Percentiles rank a stretch among this genome's conserved stretches.
These are phyloP conservation scores for Carex scoparia DNA, from an alignment of 176 grass and related monocot species.

Conservation along the genomic window DNA sequence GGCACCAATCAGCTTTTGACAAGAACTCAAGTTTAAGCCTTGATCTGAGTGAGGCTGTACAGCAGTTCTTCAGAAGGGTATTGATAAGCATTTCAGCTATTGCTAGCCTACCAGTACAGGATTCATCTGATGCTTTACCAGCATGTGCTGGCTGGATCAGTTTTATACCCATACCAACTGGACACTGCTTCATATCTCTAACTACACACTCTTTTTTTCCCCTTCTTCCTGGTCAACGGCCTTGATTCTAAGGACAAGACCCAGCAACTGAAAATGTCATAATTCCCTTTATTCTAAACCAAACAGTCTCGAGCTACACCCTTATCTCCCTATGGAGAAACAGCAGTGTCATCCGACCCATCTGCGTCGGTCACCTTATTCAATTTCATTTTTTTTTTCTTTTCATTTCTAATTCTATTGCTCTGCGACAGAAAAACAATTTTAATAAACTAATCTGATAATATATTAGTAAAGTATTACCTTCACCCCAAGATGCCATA, in stretches of 20 bases:
- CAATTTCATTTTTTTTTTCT: background rate
- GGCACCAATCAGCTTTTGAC: background rate
- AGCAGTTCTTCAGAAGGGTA: background rate
- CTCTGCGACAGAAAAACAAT: background rate
- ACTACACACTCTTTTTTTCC: background rate
- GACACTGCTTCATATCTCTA: background rate
- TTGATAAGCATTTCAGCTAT: background rate
- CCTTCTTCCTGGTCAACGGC: background rate
- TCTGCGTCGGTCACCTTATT: background rate
- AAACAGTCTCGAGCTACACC: background rate
- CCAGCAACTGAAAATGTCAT: background rate
- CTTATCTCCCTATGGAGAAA: background rate
- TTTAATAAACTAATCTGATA: background rate
- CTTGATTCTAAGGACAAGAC: background rate
- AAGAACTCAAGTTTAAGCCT: background rate
- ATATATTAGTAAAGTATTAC: conserved; percentile 26
- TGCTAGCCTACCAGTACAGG: background rate
- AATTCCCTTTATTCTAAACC: background rate
- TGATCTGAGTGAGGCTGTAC: background rate
- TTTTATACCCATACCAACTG: background rate
- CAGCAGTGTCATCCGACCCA: background rate
- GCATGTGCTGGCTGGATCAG: background rate
- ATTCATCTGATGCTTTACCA: background rate
- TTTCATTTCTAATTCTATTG: background rate
- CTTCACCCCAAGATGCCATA: conserved; percentile 81